These are phyloP conservation scores for Tetratostichococcus sp. DNA, from an alignment of 139 green algal genomes.

Conservation along the genomic window DNA sequence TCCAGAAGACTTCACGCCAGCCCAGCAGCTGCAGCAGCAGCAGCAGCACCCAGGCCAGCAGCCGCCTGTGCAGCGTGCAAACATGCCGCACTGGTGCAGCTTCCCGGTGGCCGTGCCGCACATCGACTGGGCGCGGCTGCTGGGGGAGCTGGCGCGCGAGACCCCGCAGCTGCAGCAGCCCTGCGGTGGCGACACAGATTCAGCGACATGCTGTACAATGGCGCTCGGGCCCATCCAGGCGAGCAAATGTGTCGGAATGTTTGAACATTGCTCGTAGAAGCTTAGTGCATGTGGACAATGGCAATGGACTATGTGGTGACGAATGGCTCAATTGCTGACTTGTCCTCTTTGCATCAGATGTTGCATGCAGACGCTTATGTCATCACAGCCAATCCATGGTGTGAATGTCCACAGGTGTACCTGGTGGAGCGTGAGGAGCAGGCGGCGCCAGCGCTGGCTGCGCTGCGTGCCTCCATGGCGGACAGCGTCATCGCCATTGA, in stretches of 20 bases:
- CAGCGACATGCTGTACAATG: background rate
- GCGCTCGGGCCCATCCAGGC: background rate
- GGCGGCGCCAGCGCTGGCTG: background rate
- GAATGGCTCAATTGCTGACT: too few relatives aligned
- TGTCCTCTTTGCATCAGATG: too few relatives aligned
- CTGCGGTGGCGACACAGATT: background rate
- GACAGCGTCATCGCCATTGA: background rate
- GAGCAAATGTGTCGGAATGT: too few relatives aligned
- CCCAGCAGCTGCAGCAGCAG: too few relatives aligned
- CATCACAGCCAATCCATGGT: background rate
- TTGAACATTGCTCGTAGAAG: too few relatives aligned
- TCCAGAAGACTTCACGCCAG: too few relatives aligned
- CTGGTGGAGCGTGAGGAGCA: background rate
- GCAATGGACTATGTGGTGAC: too few relatives aligned
- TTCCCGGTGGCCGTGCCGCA: background rate
- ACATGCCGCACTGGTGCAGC: background rate
- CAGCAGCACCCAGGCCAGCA: background rate
- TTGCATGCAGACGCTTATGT: background rate
- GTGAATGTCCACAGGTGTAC: background rate
- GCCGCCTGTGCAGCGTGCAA: background rate
- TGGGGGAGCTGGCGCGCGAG: background rate
- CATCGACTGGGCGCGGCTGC: background rate
- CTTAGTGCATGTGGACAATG: too few relatives aligned
- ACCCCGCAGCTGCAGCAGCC: background rate
- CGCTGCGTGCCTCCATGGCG: background rate